Percentiles rank a stretch among this genome's conserved stretches.
These are phyloP conservation scores for Hymenoscyphus occultus DNA, from an alignment of 2,329 filamentous ascomycete species.

Conservation along the genomic window DNA sequence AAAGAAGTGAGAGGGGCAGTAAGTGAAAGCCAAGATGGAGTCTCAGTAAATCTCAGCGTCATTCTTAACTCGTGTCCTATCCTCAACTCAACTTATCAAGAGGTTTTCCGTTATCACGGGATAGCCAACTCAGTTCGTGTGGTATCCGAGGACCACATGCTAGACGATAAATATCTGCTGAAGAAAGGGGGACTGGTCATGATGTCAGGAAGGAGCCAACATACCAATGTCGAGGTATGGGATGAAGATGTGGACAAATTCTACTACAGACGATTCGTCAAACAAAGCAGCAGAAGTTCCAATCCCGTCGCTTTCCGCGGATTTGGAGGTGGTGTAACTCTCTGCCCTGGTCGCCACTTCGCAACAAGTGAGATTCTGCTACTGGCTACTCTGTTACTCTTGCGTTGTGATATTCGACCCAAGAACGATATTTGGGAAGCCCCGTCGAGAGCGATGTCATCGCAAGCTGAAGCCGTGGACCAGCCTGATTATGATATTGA, in stretches of 20 bases:
- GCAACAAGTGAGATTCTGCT: slow-evolving; percentile 38
- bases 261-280: slow-evolving; percentile 36
- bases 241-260: slow-evolving; percentile 35
- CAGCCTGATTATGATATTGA: slow-evolving; percentile 26
- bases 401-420: slow-evolving; percentile 23
- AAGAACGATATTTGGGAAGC: background rate
- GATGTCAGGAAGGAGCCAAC: slow-evolving; percentile 37
- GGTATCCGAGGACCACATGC: slow-evolving; percentile 38
- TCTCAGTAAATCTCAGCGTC: background rate
- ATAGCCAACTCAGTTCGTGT: slow-evolving; percentile 39
- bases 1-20: slow-evolving; percentile 32
- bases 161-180: slow-evolving; percentile 38
- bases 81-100: slow-evolving; percentile 42
- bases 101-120: slow-evolving; percentile 41
- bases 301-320: slow-evolving; percentile 26
- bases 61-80: slow-evolving; percentile 36
- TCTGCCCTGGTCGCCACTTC: slow-evolving; percentile 40
- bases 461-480: slow-evolving; percentile 22
- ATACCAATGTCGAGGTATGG: slow-evolving; percentile 37
- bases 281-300: slow-evolving; percentile 14
- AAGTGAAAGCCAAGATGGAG: slow-evolving; percentile 5
- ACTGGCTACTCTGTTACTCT: slow-evolving; percentile 25
- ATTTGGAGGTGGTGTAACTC: slow-evolving; percentile 38
- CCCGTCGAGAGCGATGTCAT: slow-evolving; percentile 17
- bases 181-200: slow-evolving; percentile 38